Percentiles rank a stretch among this genome's conserved stretches.
phyloP scores from a whole-genome alignment of 2,329 filamentous ascomycete genomes.

The Fusarium miscanthi region DNA sequence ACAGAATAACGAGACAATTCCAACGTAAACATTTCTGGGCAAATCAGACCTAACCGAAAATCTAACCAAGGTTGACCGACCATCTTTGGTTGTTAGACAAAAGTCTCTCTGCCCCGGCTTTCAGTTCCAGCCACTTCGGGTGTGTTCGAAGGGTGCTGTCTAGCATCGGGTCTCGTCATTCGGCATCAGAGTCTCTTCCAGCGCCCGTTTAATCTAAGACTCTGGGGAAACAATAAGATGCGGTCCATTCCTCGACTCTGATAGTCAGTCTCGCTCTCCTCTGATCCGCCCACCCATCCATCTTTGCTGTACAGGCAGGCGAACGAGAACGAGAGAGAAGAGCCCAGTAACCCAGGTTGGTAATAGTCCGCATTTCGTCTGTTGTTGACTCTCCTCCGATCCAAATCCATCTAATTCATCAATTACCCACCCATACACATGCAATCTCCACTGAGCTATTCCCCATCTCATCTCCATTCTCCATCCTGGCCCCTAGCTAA shows the following conservation, averaged over 20 bases:
- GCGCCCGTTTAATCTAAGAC: constrained; percentile 32
- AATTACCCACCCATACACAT: constrained; percentile 34
- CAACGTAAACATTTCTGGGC: constrained; percentile 10
- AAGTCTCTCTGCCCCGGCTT: constrained; percentile 11
- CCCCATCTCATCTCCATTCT: constrained; percentile 37
- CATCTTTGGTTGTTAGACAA: constrained; percentile 9
- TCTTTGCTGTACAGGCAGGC: not conserved
- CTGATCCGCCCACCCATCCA: not conserved
- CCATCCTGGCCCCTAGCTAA: constrained; percentile 33
- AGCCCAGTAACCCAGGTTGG: not conserved
- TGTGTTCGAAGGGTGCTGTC: constrained; percentile 17
- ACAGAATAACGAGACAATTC: not conserved
- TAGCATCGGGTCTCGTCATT: constrained; percentile 33
- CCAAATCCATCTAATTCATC: constrained; percentile 8
- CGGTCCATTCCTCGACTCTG: constrained; percentile 23
- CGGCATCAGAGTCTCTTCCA: constrained; percentile 26
- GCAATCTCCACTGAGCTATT: constrained; percentile 37
- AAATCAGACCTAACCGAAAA: not conserved
- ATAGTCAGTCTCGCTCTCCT: not conserved
- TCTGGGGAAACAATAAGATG: constrained; percentile 37
- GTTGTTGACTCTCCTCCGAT: constrained; percentile 22
- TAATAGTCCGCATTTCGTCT: constrained; percentile 34
- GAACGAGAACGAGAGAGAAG: not conserved
- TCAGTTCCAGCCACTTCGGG: constrained; percentile 23
- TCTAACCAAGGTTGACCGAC: not conserved